Evolutionary conservation across 2,329 filamentous ascomycete genomes (phyloP).

Genomic region (Annulohypoxylon truncatum): DNA sequence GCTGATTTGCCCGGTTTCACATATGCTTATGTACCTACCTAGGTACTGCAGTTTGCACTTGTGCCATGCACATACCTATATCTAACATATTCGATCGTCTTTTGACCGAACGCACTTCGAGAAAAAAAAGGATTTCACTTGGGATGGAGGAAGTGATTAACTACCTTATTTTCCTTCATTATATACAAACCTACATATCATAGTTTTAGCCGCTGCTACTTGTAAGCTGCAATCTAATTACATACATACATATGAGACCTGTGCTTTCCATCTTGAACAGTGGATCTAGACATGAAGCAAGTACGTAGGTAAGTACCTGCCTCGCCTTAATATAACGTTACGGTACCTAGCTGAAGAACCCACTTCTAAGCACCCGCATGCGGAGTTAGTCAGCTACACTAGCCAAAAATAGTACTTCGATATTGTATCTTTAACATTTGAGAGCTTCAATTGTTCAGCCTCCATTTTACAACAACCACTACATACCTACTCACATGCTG

Average conservation of each 20-base stretch:
- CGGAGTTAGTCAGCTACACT: conserved; percentile 12
- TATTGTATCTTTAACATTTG: not conserved
- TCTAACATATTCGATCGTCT: not conserved
- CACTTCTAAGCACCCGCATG: not conserved
- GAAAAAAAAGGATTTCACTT: not conserved
- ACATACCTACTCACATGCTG: not conserved
- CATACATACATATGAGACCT: no score
- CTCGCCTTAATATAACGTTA: no score
- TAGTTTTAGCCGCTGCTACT: not conserved
- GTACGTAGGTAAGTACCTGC: not conserved
- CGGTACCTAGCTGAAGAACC: not conserved
- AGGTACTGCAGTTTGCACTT: conserved; percentile 14
- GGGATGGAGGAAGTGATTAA: not conserved
- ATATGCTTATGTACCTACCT: not conserved
- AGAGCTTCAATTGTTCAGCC: conserved; percentile 27
- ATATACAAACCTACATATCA: no score
- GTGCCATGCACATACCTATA: not conserved
- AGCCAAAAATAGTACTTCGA: not conserved
- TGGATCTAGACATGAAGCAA: not conserved
- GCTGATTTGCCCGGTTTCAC: conserved; percentile 12
- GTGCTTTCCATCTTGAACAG: not conserved
- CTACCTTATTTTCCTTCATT: not conserved
- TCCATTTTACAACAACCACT: not conserved
- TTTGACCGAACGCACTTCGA: not conserved
- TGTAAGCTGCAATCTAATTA: not conserved